Conservation (phyloP, 2,329 filamentous ascomycete genomes). For the Pseudocercospora eumusae region DNA sequence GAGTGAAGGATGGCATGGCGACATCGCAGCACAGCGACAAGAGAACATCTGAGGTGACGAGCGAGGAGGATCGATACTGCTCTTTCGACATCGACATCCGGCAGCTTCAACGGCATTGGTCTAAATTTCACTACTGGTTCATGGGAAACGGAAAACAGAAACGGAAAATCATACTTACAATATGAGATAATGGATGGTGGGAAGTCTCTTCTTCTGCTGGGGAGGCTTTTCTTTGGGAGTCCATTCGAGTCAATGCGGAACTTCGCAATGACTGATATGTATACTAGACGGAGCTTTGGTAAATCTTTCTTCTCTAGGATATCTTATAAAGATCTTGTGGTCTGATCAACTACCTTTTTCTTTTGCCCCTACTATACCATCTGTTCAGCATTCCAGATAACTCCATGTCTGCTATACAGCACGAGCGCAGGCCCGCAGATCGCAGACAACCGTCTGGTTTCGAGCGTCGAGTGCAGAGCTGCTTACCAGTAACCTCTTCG, state of each 20-base stretch:
- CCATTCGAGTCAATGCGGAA: background rate
- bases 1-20: background rate
- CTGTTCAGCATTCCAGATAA: too few species aligned
- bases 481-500: too few species aligned
- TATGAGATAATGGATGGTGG: background rate
- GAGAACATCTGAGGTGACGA: background rate
- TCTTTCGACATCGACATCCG: background rate
- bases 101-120: background rate
- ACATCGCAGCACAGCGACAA: background rate
- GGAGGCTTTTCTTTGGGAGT: background rate
- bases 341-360: background rate
- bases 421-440: too few species aligned
- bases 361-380: too few species aligned
- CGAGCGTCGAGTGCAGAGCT: too few species aligned
- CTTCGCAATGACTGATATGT: background rate
- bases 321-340: background rate
- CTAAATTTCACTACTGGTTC: background rate
- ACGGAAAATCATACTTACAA: conserved; percentile 3
- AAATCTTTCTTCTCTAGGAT: background rate
- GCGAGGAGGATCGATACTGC: conserved; percentile 1
- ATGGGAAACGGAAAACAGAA: background rate
- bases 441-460: too few species aligned
- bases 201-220: background rate
- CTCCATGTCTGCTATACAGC: too few species aligned
- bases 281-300: background rate